Base-by-base conservation (phyloP, 1,139 yeast species). In the Saccharomyces hybrid region DNA sequence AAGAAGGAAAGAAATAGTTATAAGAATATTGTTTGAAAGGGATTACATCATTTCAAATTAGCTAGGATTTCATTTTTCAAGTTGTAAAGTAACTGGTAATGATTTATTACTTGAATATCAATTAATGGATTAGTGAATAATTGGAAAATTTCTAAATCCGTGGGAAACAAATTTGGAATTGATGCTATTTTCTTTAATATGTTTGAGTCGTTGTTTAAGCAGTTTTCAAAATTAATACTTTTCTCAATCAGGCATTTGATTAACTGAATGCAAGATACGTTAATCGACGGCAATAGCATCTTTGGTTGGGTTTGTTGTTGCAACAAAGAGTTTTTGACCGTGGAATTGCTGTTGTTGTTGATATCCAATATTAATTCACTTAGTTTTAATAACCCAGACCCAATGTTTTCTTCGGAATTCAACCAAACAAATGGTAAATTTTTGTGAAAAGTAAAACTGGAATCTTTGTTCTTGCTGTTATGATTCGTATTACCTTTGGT, bases 361-460 rank as follows among this genome's bases (percentile, higher is more conserved):
- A 38, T 38, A 16, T 38, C 6, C 44, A 38, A 20, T 16, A 20
- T 9, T 28, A 60, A 50, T 20, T 67, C 68, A 32, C 67, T 61
- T 30, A 78, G 58, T 54, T 83, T 77, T n/a, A 80, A 71, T 46
- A 83, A 66, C 30, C 78, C 75, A 16, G 77, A 72, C 2, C 84
- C 86, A 54, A 82, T 66, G 34, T 75, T 74, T 59, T 83, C 88
- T 11, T 73, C 70, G 1, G 83, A 71, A 14, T 77, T 70, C 27
- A 90, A 71, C 89, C 96, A 85, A 14, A 73, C 63, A 51, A 81
- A 70, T 0, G 93, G 81, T 27, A 86, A 59, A 57, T 80, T 78
- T 38, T 69, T 68, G 20, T 14, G 23, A 16, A 38, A 38, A 2
- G 9, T 38, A 13, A 38, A 38, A 9, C 44, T 4, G 23, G 44